A percentile compares a stretch with the other conserved stretches of the same genome.
These are phyloP conservation scores for Reutealis trisperma DNA, from an alignment of 345 rosid species.

Conservation along the genomic window DNA sequence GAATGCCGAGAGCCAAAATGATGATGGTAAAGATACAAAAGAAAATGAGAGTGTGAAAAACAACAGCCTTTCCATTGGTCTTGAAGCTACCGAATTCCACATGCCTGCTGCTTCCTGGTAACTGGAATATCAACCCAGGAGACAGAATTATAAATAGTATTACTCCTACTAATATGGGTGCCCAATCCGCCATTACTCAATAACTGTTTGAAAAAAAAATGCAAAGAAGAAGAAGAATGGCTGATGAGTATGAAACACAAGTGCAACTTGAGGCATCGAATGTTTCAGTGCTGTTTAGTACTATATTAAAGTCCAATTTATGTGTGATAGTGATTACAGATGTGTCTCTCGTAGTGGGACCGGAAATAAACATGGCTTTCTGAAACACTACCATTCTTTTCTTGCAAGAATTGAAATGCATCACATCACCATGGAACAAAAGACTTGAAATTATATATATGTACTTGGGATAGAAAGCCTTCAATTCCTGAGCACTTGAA, in stretches of 20 bases:
- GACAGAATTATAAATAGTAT: slow-evolving; percentile 51
- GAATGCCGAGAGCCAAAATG: slow-evolving; percentile 43
- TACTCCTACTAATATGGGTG: slow-evolving; percentile 46
- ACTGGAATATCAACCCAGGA: slow-evolving; percentile 56
- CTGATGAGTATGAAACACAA: not conserved
- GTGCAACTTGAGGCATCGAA: not conserved
- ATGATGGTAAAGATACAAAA: slow-evolving; percentile 42
- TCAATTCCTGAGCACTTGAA: not conserved
- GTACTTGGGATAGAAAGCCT: not conserved
- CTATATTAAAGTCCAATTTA: not conserved
- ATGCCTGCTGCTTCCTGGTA: slow-evolving; percentile 39
- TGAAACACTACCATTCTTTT: not conserved
- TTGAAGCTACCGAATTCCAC: slow-evolving; percentile 48
- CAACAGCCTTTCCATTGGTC: slow-evolving; percentile 50
- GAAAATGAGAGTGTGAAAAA: slow-evolving; percentile 51
- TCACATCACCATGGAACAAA: not conserved
- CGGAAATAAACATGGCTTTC: not conserved
- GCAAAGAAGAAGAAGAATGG: not conserved
- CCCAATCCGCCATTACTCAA: slow-evolving; percentile 54
- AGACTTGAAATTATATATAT: not conserved
- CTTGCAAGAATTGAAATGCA: slow-evolving; percentile 19
- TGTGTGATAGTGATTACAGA: too few relatives aligned
- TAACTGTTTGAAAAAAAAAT: not conserved
- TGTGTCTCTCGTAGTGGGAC: not conserved
- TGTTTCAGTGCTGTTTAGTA: not conserved